Evolutionary conservation across 2,329 filamentous ascomycete genomes (phyloP), one percentile per base, ranked within the genome.

Genomic region (Dactylonectria estremocensis): DNA sequence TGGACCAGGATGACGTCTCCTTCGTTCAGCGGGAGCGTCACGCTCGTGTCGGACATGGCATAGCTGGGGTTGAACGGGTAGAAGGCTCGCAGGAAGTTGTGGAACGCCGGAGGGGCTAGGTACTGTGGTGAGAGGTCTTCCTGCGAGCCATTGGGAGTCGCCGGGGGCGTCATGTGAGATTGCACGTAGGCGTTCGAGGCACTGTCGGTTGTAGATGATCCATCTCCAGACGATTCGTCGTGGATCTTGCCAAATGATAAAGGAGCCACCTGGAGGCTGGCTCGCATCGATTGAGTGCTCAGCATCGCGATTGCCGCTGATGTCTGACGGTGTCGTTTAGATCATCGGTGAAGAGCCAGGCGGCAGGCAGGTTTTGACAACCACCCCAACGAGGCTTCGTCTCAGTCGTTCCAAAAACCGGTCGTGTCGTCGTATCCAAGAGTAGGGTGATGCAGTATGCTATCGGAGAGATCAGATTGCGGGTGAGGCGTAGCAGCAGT

Each of bases 1-100:
- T 99, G 96, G 22, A 99, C 93, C 65, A 99, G 83, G 61, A 99
- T 92, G 55, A 99, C 90, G 77, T 99, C 96, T 66, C 96, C 96
- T 78, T 96, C 92, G 73, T 93, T 93, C 64, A 99, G 87, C 22
- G 95, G 93, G 11, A 98, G 86, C 11, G 95, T 98, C 62, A 98
- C 93, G 10, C 94, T 96, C 11, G 93, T 92, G 65, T 95, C 93
- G n/a, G 90, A 90, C 67, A 94, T 89, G 48, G 92, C 88, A 75
- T 91, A 91, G 66, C 88, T 90, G 1, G 95, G 95, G 65, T 95
- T 91, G 80, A 98, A 99, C 28, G 94, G 93, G 80, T 97, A 97
- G 78, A 97, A 95, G 56, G 96, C 96, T 72, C 96, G 92, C 52
- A 99, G 86, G 78, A 97, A 99, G 84, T 96, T 97, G 86, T 97